Evolutionary conservation across 306 rosid species (phyloP).

Genomic region (Vigna nakashimae): DNA sequence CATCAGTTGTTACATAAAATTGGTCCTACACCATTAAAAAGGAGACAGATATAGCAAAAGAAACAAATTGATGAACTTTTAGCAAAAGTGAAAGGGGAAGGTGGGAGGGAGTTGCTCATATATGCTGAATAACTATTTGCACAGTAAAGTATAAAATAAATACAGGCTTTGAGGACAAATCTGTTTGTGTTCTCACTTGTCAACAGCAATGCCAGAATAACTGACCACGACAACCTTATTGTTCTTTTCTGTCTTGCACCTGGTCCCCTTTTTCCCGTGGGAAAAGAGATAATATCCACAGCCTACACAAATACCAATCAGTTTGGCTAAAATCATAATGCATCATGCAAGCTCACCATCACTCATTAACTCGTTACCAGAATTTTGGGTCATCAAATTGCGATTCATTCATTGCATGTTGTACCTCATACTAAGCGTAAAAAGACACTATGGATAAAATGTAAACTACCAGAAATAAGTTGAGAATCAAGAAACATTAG

Average conservation of each 20-base stretch:
- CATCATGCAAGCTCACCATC: slow-evolving; percentile 22
- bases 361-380: not conserved
- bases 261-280: slow-evolving; percentile 52
- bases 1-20: slow-evolving; percentile 30
- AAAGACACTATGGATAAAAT: not conserved
- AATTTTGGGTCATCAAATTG: slow-evolving; percentile 12
- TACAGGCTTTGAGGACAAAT: not conserved
- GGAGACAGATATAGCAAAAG: not conserved
- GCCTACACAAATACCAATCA: slow-evolving; percentile 56
- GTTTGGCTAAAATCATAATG: slow-evolving; percentile 10
- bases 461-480: slow-evolving; percentile 1
- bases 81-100: slow-evolving; percentile 1
- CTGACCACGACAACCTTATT: slow-evolving; percentile 46
- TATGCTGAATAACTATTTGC: slow-evolving; percentile 12
- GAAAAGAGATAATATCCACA: slow-evolving; percentile 72
- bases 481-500: slow-evolving; percentile 17
- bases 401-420: not conserved
- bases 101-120: slow-evolving; percentile 1
- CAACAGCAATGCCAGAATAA: slow-evolving; percentile 30
- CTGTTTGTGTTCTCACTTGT: slow-evolving; percentile 42
- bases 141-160: not conserved
- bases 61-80: slow-evolving; percentile 16
- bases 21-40: slow-evolving; percentile 30
- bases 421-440: not conserved
- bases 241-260: slow-evolving; percentile 55